phyloP scores from a whole-genome alignment of 1,139 yeast species.

The Kodamaea derodonti region DNA sequence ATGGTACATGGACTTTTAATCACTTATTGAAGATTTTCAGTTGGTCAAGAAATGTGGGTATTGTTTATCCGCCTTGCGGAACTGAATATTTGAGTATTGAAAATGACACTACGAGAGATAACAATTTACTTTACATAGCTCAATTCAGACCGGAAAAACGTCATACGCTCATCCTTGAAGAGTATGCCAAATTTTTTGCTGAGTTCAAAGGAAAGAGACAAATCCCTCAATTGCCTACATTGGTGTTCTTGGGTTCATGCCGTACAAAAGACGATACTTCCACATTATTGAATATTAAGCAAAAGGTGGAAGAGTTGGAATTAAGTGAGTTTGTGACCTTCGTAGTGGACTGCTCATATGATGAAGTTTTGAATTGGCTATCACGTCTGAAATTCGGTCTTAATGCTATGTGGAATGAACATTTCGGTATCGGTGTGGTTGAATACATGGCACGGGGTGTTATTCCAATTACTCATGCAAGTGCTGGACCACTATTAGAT shows the following conservation, averaged over 20 bases:
- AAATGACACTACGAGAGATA: constrained; percentile 31
- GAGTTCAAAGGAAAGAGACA: constrained; percentile 17
- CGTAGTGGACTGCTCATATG: constrained; percentile 73
- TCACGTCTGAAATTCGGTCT: constrained; percentile 69
- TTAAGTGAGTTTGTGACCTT: constrained; percentile 56
- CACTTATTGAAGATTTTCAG: constrained; percentile 68
- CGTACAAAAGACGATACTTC: constrained; percentile 64
- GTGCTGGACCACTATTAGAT: constrained; percentile 91
- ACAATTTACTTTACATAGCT: constrained; percentile 71
- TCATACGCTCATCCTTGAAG: constrained; percentile 63
- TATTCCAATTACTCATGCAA: constrained; percentile 86
- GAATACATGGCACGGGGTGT: constrained; percentile 88
- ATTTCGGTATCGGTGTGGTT: constrained; percentile 96
- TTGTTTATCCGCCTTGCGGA: constrained; percentile 86
- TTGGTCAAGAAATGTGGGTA: constrained; percentile 32
- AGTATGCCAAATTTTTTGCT: constrained; percentile 53
- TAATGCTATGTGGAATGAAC: constrained; percentile 99
- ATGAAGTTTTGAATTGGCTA: constrained; percentile 53
- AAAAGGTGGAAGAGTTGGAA: constrained; percentile 42
- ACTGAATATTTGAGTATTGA: constrained; percentile 43
- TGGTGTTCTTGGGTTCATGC: constrained; percentile 82
- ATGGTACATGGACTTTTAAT: constrained; percentile 87
- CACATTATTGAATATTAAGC: constrained; percentile 50
- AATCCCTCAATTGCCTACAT: constrained; percentile 36
- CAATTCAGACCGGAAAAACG: constrained; percentile 97